phyloP scores from a whole-genome alignment of 768 basidiomycete genomes.

The Tylopilus intermedius region DNA sequence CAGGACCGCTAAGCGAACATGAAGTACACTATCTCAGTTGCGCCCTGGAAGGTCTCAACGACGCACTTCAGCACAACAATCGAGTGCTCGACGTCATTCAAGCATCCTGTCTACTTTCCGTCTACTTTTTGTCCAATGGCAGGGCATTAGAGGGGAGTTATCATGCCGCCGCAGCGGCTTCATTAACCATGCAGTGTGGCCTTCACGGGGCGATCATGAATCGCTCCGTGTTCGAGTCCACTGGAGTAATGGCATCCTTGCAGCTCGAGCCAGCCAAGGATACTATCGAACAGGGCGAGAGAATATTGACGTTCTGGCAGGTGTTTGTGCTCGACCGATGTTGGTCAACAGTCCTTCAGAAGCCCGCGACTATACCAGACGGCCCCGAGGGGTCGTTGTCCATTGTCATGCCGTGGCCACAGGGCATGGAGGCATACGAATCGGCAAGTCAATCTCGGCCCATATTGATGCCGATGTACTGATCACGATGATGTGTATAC shows the following conservation, averaged over 20 bases:
- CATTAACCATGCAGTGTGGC: conserved; percentile 68
- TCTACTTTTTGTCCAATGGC: conserved; percentile 75
- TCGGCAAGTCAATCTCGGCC: conserved; percentile 40
- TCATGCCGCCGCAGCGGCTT: conserved; percentile 68
- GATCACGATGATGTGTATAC: conserved; percentile 11
- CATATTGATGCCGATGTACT: conserved; percentile 6
- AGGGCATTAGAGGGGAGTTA: conserved; percentile 74
- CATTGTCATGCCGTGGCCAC: conserved; percentile 75
- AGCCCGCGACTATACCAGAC: conserved; percentile 63
- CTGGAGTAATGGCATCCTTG: conserved; percentile 32
- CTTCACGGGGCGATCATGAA: conserved; percentile 46
- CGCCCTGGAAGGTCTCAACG: conserved; percentile 57
- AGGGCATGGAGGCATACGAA: conserved; percentile 67
- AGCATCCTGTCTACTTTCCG: conserved; percentile 68
- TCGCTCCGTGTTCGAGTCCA: conserved; percentile 32
- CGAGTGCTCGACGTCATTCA: conserved; percentile 68
- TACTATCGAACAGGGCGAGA: conserved; percentile 60
- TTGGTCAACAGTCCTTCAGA: conserved; percentile 71
- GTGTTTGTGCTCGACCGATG: conserved; percentile 76
- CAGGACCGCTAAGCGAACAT: conserved; percentile 63
- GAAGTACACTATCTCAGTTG: conserved; percentile 67
- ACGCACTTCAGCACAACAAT: conserved; percentile 53
- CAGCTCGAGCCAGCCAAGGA: conserved; percentile 57
- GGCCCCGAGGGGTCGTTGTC: conserved; percentile 51
- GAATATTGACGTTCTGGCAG: conserved; percentile 78